Percentiles rank a stretch among this genome's conserved stretches.
Evolutionary conservation across 1,284 basidiomycete species (phyloP).

Genomic region (Uromyces viciae-fabae): DNA sequence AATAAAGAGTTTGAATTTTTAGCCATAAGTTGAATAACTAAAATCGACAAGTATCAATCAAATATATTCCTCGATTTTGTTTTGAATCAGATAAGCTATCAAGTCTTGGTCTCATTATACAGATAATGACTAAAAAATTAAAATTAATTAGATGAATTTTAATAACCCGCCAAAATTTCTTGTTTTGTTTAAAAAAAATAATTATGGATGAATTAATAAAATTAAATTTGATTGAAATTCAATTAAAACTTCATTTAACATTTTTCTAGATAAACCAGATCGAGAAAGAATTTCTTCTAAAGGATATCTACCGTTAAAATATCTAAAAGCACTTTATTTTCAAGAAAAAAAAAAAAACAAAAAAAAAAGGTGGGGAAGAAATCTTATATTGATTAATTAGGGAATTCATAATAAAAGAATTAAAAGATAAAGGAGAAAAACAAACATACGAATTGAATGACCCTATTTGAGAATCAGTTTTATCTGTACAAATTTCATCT

Average conservation of each 20-base stretch:
- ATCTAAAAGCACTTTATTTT: conserved; percentile 21
- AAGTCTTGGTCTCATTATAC: no score
- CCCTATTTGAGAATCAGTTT: conserved; percentile 25
- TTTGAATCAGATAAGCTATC: no score
- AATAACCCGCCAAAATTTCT: no score
- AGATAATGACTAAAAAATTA: no score
- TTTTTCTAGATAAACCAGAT: conserved; percentile 19
- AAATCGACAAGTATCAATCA: no score
- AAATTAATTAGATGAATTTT: not conserved
- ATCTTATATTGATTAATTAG: not conserved
- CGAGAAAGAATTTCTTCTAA: conserved; percentile 42
- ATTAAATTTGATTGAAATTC: conserved; percentile 32
- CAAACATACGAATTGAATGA: conserved; percentile 39
- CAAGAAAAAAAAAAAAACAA: no score
- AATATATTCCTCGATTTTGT: no score
- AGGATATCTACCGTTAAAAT: conserved; percentile 42
- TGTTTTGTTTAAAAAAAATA: no score
- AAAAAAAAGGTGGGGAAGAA: not conserved
- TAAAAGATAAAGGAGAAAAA: not conserved
- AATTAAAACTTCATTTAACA: conserved; percentile 39
- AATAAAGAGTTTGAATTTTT: no score
- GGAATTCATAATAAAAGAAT: not conserved
- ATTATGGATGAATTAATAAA: conserved; percentile 37
- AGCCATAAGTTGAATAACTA: no score
- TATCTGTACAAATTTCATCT: conserved; percentile 31